Evolutionary conservation across 2,329 filamentous ascomycete genomes (phyloP).

Genomic region (Pseudogymnoascus sp.): DNA sequence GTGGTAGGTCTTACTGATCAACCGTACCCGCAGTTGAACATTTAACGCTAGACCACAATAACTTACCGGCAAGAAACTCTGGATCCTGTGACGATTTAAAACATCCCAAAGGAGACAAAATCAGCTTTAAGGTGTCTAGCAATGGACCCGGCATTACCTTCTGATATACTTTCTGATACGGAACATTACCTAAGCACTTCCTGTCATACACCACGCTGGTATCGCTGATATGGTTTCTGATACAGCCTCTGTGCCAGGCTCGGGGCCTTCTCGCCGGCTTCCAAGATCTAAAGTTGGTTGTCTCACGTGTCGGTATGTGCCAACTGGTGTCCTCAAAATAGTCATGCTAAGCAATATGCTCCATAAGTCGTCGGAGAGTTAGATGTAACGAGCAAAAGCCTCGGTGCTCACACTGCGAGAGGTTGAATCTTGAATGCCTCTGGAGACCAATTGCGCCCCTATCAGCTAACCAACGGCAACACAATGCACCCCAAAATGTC

Average conservation of each 20-base stretch:
- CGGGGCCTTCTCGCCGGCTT: slow-evolving; percentile 7
- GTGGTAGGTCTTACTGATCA: not conserved
- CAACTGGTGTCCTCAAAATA: not conserved
- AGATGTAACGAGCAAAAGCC: slow-evolving; percentile 47
- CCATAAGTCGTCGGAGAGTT: slow-evolving; percentile 41
- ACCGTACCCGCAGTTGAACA: not conserved
- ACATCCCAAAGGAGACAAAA: not conserved
- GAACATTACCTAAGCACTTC: not conserved
- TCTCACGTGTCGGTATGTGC: slow-evolving; percentile 38
- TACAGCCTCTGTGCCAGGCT: not conserved
- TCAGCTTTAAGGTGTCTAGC: not conserved
- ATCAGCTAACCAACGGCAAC: slow-evolving; percentile 13
- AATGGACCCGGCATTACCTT: not conserved
- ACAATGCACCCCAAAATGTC: slow-evolving; percentile 6
- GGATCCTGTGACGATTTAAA: not conserved
- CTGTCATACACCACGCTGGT: not conserved
- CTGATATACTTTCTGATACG: not conserved
- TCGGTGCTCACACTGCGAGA: slow-evolving; percentile 44
- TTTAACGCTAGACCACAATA: not conserved
- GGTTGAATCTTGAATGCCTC: slow-evolving; percentile 44
- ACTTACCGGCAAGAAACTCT: not conserved
- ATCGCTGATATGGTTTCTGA: not conserved
- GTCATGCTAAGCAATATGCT: not conserved
- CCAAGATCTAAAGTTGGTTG: slow-evolving; percentile 34
- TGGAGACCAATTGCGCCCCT: slow-evolving; percentile 32